Evolutionary conservation across 2,329 filamentous ascomycete genomes (phyloP).

Genomic region (Xylaria sp.): DNA sequence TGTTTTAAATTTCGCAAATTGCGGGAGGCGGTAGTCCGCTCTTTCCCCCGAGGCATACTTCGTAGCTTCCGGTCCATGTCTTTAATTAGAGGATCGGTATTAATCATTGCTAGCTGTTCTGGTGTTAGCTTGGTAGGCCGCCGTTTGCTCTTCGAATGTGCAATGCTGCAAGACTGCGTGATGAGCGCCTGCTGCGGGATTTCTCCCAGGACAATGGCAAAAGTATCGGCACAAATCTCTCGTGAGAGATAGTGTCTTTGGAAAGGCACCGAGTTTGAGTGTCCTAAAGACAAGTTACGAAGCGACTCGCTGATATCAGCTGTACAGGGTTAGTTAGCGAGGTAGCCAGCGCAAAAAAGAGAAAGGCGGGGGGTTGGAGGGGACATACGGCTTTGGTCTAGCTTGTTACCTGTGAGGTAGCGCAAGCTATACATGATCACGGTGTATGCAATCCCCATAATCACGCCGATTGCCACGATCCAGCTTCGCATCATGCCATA

Average conservation of each 20-base stretch:
- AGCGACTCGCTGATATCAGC: conserved; percentile 24
- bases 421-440: conserved; percentile 41
- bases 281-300: conserved; percentile 18
- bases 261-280: conserved; percentile 17
- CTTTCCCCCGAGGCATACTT: conserved; percentile 2
- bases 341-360: not conserved
- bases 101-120: conserved; percentile 33
- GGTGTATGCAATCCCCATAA: conserved; percentile 35
- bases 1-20: conserved; percentile 5
- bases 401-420: conserved; percentile 40
- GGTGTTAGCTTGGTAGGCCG: conserved; percentile 36
- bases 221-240: conserved; percentile 12
- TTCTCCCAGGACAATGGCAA: conserved; percentile 8
- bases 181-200: conserved; percentile 38
- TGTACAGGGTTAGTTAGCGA: conserved; percentile 6
- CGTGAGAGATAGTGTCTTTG: conserved; percentile 20
- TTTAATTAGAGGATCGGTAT: conserved; percentile 26
- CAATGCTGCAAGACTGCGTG: conserved; percentile 38
- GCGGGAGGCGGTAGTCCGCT: too few species aligned
- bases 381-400: conserved; percentile 41
- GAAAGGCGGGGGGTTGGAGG: too few species aligned
- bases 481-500: conserved; percentile 42
- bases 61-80: not conserved
- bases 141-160: conserved; percentile 36
- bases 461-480: conserved; percentile 39